Evolutionary conservation across 345 rosid species (phyloP).

Genomic region (Trapa incisa): DNA sequence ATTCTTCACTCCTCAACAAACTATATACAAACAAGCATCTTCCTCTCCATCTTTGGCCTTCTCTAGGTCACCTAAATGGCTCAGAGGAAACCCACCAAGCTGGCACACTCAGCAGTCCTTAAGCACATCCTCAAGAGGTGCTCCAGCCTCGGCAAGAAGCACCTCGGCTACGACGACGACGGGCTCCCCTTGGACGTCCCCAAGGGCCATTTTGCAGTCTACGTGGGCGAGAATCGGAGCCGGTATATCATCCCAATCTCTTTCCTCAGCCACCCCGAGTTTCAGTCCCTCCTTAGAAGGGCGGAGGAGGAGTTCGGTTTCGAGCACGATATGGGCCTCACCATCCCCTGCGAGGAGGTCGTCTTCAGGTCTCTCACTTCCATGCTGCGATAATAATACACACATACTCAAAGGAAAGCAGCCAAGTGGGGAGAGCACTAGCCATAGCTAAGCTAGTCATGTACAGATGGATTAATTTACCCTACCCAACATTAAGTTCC

Average conservation of each 20-base stretch:
- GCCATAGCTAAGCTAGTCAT: too few species aligned
- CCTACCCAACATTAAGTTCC: too few species aligned
- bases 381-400: constrained; percentile 18
- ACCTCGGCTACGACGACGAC: constrained; percentile 8
- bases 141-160: constrained; percentile 34
- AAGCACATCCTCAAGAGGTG: constrained; percentile 35
- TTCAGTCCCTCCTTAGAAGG: constrained; percentile 56
- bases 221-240: constrained; percentile 68
- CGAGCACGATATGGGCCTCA: constrained; percentile 80
- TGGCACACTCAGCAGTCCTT: constrained; percentile 26
- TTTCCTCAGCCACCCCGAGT: constrained; percentile 61
- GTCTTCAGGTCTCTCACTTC: constrained; percentile 79
- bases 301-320: constrained; percentile 98
- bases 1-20: neutral
- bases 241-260: constrained; percentile 85
- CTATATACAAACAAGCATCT: too few species aligned
- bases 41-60: neutral
- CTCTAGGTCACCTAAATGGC: constrained; percentile 15
- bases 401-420: too few species aligned
- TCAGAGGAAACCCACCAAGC: constrained; percentile 23
- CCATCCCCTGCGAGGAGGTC: constrained; percentile 91
- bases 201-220: constrained; percentile 86
- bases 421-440: too few species aligned
- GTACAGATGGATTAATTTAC: too few species aligned
- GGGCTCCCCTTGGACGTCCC: constrained; percentile 67